Percentiles rank a stretch among this genome's conserved stretches.
Conservation (phyloP, 139 green algal species). For the Coelastrella sp. region DNA sequence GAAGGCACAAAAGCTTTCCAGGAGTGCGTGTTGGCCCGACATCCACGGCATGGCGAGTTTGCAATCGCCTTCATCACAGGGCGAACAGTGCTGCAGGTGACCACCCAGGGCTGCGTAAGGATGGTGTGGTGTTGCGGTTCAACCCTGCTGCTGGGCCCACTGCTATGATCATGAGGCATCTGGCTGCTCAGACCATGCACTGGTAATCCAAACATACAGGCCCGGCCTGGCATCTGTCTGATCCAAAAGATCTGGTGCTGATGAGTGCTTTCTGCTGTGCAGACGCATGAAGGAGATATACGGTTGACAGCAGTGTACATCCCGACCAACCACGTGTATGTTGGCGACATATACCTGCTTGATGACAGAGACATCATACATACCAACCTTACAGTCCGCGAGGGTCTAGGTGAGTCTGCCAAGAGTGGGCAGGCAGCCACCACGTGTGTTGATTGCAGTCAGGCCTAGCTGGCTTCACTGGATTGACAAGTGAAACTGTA, state of each 20-base stretch:
- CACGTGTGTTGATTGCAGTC: too few species aligned
- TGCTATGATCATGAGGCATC: too few species aligned
- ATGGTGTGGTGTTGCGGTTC: too few species aligned
- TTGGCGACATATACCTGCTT: slow-evolving; percentile 93
- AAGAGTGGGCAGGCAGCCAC: too few species aligned
- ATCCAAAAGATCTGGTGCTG: too few species aligned
- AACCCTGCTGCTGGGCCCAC: too few species aligned
- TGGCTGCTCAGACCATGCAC: too few species aligned
- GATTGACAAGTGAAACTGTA: too few species aligned
- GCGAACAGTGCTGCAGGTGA: slow-evolving; percentile 82
- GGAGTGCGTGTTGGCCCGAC: slow-evolving; percentile 87
- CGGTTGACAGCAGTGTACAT: slow-evolving; percentile 89
- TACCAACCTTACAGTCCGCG: slow-evolving; percentile 89
- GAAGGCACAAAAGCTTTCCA: slow-evolving; percentile 48
- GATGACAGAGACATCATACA: slow-evolving; percentile 88
- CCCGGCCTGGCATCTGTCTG: too few species aligned
- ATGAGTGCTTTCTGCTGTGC: slow-evolving; percentile 32
- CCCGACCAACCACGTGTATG: slow-evolving; percentile 94
- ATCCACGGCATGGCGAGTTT: slow-evolving; percentile 90
- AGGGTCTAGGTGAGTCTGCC: slow-evolving; percentile 76
- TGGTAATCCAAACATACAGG: too few species aligned
- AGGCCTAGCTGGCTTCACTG: too few species aligned
- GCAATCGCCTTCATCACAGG: slow-evolving; percentile 96
- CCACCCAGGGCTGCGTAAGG: too few species aligned
- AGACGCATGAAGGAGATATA: slow-evolving; percentile 46